Evolutionary conservation across 306 rosid species (phyloP).

Genomic region (Lupinus albus): DNA sequence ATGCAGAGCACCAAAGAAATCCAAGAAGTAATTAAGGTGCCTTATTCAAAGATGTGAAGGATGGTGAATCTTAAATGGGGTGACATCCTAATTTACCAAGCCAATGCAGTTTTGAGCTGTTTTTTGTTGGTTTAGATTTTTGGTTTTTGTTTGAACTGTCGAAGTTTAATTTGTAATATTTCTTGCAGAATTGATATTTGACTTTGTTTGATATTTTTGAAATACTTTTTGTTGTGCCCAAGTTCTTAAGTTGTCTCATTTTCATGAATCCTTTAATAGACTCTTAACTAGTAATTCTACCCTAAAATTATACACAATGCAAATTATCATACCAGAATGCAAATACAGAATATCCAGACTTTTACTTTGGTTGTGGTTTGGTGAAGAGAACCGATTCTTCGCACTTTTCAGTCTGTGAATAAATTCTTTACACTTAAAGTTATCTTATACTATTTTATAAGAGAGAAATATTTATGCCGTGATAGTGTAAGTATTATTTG

Average conservation of each 20-base stretch:
- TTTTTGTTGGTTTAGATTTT: slow-evolving; percentile 43
- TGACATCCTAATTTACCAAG: slow-evolving; percentile 21
- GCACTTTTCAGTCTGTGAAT: background rate
- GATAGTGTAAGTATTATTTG: too few species aligned
- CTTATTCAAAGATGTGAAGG: slow-evolving; percentile 29
- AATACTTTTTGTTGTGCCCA: background rate
- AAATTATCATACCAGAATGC: background rate
- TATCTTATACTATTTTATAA: too few species aligned
- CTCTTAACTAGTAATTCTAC: background rate
- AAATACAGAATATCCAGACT: background rate
- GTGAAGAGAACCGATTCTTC: background rate
- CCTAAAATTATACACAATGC: background rate
- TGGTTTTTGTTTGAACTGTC: slow-evolving; percentile 24
- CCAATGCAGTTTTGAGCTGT: slow-evolving; percentile 52
- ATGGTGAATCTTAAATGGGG: slow-evolving; percentile 15
- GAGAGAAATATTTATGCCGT: too few species aligned
- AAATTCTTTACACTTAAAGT: background rate
- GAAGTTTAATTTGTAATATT: slow-evolving; percentile 40
- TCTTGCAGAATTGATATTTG: slow-evolving; percentile 22
- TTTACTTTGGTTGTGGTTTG: background rate
- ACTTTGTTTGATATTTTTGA: slow-evolving; percentile 31
- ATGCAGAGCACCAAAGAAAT: slow-evolving; percentile 68
- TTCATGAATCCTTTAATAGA: background rate
- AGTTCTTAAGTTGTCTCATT: background rate
- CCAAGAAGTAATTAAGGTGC: slow-evolving; percentile 57